Evolutionary conservation across 306 rosid genomes (phyloP), one percentile per base, ranked within the genome.

Genomic region (Gastrolobium villosum): DNA sequence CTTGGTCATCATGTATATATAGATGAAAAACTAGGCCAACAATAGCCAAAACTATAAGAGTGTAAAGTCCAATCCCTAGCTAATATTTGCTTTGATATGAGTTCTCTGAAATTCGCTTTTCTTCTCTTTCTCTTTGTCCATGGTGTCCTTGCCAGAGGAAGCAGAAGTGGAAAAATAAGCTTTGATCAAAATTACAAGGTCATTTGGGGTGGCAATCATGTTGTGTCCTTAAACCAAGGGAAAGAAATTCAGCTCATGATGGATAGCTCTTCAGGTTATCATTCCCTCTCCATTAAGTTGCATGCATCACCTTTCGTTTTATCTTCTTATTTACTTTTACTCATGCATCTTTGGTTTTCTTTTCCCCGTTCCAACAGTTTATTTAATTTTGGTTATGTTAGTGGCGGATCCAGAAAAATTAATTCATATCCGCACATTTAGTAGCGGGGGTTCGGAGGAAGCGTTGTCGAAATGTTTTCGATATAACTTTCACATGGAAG

Each of bases 121-220:
- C 34, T 86, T 5, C 9, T 74, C 3, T 55, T 74, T 44, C 46
- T 72, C 2, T 4, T 46, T 63, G 44, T 4, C 30, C 4, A n/a
- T 3, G 36, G 7, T 46, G 40, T 74, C 3, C 36, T 53, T 83
- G 72, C 39, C 3, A 65, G 37, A 10, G 81, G 64, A 35, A 45
- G 39, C 5, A 37, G 15, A 32, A 31, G 53, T 10, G 43, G 10
- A 61, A 67, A 61, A 7, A 4, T 45, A 46, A 74, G 53, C 50
- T 89, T 86, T 46, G 82, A 89, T 84, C 30, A 79, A 63, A 89
- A 86, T 65, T 89, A 86, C 71, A 9, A 82, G 10, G 83, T 84
- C 59, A 65, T 65, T 0, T 89, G 92, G 92, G 92, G 87, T 10
- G 77, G 28, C 10, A 59, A 77, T 74, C 87, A 80, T 67, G 83